Base-by-base conservation (phyloP, 2,329 filamentous ascomycete genomes). In the Pseudocercospora ulei region DNA sequence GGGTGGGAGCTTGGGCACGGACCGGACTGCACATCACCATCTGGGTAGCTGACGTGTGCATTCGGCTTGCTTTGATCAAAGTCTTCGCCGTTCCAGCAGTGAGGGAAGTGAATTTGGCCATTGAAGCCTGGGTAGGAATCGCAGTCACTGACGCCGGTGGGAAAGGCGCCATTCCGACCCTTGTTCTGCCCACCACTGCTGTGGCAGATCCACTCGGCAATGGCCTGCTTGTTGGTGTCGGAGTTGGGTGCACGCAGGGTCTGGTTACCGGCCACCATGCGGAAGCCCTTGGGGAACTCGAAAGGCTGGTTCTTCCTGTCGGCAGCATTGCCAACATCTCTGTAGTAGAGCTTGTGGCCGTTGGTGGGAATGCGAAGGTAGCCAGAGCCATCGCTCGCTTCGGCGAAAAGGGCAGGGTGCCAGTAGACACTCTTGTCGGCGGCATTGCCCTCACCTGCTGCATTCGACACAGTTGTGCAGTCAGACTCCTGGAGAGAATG, bases 261-360 rank as follows among this genome's bases (percentile, higher is more conserved):
- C 11, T 73, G 61, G 53, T 82, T 68, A 28, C 82, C 82, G 44
- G 70, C 74, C 36, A 87, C 55, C 67, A 87, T 83, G 56, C 76
- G 74, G 50, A 87, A 71, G 14, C 78, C 80, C 13, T 70, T 56
- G 7, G 82, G 82, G 64, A 85, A 86, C 19, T 80, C 68, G 52
- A 73, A 70, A 56, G 83, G 73, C 13, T 76, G 66, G 52, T 83
- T 77, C 47, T 78, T 71, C 50, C 75, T 73, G 34, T 66, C 66
- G 48, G 66, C 59, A 31, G 58, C 52, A 38, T 69, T 59, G 48
- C 40, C 41, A 25, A 48, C 55, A 42, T 50, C 57, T 47, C 60
- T 78, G 65, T 87, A 87, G 67, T 88, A 90, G 45, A 78, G 76
- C 48, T 82, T 63, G 72, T 80, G 77, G 58, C 82, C 82, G 53